These are phyloP conservation scores for Quercus parvula DNA, from an alignment of 306 rosid species.

Conservation along the genomic window DNA sequence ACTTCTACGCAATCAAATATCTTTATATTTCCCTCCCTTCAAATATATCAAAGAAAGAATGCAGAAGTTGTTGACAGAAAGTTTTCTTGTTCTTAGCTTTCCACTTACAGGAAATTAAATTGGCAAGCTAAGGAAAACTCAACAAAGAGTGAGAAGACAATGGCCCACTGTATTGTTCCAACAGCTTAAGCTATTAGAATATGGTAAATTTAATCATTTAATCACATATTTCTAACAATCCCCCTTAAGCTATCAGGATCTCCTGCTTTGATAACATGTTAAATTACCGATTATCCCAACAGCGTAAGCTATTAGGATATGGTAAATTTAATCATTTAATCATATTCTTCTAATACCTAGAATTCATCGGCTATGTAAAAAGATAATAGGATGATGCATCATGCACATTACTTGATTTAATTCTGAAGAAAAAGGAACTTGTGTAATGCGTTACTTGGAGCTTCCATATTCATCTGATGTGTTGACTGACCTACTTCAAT, in stretches of 20 bases:
- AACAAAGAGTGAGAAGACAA: background rate
- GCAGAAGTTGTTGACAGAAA: background rate
- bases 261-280: too few relatives aligned
- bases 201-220: too few relatives aligned
- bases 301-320: too few relatives aligned
- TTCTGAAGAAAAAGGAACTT: background rate
- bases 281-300: too few relatives aligned
- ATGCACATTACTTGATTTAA: background rate
- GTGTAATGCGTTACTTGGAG: background rate
- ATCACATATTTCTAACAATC: too few relatives aligned
- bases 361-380: background rate
- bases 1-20: conserved; percentile 9
- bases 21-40: background rate
- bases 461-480: conserved; percentile 4
- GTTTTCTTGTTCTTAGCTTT: background rate
- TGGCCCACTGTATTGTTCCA: too few relatives aligned
- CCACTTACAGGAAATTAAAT: background rate
- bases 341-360: background rate
- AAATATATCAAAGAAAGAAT: background rate
- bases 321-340: too few relatives aligned
- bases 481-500: background rate
- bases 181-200: too few relatives aligned
- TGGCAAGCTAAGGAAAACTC: background rate
- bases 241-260: too few relatives aligned
- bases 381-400: background rate